Evolutionary conservation across 2,329 filamentous ascomycete species (phyloP), one percentile per base, ranked within the genome.

Genomic region (Fusarium transvaalense): DNA sequence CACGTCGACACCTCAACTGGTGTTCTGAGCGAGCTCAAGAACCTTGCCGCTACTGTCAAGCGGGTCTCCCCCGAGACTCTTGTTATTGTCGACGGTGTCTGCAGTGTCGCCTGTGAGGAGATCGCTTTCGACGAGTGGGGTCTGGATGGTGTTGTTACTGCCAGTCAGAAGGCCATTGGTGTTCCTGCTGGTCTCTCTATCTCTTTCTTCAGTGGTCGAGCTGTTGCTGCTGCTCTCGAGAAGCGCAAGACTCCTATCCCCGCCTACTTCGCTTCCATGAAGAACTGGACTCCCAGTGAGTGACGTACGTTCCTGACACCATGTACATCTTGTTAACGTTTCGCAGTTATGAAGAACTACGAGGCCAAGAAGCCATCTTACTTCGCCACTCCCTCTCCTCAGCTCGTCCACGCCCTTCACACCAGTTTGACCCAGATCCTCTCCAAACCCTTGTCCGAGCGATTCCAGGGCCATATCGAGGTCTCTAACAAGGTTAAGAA

Each of bases 1-100:
- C 96, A 99, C 79, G 95, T 97, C 66, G 96, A 99, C 78, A 99
- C 96, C 25, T 97, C 94, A 6, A 99, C 96, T 37, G 96, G 96
- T 72, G 96, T 99, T 27, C 84, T 99, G 50, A 97, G 92, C 76
- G 94, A 98, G 79, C 88, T 98, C 75, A 91, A 97, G 84, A 84
- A 89, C 59, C 84, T 99, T 59, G 89, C 93, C 34, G 92, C 94
- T 76, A 84, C 97, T 50, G 92, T 98, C 52, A 92, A 92, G 78
- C 87, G 87, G 54, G 92, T 97, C 68, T 97, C 93, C 66, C 96
- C 96, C 1, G 90, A 97, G 53, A 99, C 96, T 2, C 85, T 99
- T 56, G 83, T 99, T 64, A 87, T 98, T 52, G 95, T 97, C 56
- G 96, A 99, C 77, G 96, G 95, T 68, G 96, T 99, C 50, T 99